A percentile compares a stretch with the other conserved stretches of the same genome.
Evolutionary conservation across 2,329 filamentous ascomycete genomes (phyloP).

Genomic region (Ilyonectria destructans): DNA sequence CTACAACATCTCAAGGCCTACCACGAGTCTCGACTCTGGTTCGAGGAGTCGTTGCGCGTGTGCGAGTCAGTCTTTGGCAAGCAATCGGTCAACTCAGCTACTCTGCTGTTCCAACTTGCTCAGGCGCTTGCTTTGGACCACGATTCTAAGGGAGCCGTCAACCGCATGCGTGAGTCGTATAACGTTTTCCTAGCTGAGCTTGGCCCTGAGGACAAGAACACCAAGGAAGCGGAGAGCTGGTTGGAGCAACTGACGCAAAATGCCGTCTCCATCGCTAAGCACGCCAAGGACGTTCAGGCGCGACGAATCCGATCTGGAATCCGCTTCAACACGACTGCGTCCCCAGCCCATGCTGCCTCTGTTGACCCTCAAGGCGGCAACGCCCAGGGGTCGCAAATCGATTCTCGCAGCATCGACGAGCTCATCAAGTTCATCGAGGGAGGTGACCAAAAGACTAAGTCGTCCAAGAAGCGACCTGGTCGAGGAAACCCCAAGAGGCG

Average conservation of each 20-base stretch:
- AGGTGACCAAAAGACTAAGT: constrained; percentile 67
- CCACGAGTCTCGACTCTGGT: constrained; percentile 95
- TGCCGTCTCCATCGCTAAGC: constrained; percentile 94
- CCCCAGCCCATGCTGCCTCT: constrained; percentile 48
- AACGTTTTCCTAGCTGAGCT: constrained; percentile 94
- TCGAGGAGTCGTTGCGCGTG: constrained; percentile 90
- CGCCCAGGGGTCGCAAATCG: constrained; percentile 63
- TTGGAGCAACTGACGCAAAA: constrained; percentile 96
- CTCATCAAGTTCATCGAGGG: constrained; percentile 96
- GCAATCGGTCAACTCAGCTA: constrained; percentile 93
- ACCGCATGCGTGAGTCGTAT: constrained; percentile 95
- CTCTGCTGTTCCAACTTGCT: constrained; percentile 95
- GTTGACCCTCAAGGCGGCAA: constrained; percentile 53
- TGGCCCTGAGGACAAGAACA: constrained; percentile 94
- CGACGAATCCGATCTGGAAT: constrained; percentile 81
- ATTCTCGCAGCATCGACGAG: constrained; percentile 92
- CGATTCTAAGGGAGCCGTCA: constrained; percentile 92
- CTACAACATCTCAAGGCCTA: constrained; percentile 96
- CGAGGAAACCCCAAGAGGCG: constrained; percentile 72
- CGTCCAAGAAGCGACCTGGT: constrained; percentile 70
- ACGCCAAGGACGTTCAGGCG: constrained; percentile 88
- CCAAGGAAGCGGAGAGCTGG: constrained; percentile 97
- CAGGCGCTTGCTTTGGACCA: constrained; percentile 97
- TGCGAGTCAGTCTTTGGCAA: constrained; percentile 93
- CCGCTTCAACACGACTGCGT: constrained; percentile 68